Conservation (phyloP, 768 basidiomycete species). For the Tylopilus sp. region DNA sequence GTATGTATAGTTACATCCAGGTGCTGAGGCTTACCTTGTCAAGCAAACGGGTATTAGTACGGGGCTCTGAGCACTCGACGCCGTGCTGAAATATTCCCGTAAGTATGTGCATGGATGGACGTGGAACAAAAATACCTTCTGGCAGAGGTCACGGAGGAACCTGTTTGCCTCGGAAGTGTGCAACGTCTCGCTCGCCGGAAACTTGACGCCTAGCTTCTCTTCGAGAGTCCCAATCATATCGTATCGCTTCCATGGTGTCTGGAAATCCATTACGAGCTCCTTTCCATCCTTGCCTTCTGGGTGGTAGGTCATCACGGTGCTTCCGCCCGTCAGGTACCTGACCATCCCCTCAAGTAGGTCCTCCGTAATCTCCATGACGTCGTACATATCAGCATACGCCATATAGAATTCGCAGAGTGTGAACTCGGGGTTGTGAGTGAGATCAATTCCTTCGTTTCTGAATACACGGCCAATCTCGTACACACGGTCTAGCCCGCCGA, state of each 20-base stretch:
- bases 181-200: conserved; percentile 89
- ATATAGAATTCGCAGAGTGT: conserved; percentile 99
- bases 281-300: conserved; percentile 90
- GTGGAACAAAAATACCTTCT: conserved; percentile 53
- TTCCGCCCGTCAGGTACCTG: conserved; percentile 76
- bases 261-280: conserved; percentile 78
- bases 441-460: conserved; percentile 96
- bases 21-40: conserved; percentile 65
- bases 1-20: background rate
- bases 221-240: conserved; percentile 98
- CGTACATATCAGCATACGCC: conserved; percentile 99
- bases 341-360: conserved; percentile 87
- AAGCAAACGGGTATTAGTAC: conserved; percentile 90
- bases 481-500: conserved; percentile 95
- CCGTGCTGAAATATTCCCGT: conserved; percentile 61
- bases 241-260: conserved; percentile 95
- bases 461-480: conserved; percentile 99
- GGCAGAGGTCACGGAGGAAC: conserved; percentile 80
- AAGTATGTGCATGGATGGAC: background rate
- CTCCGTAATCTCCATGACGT: conserved; percentile 97
- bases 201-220: conserved; percentile 86
- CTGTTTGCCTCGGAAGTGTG: conserved; percentile 85
- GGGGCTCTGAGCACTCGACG: conserved; percentile 94
- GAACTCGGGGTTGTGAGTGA: conserved; percentile 99
- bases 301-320: conserved; percentile 79